Percentiles rank a stretch among this genome's conserved stretches.
These are phyloP conservation scores for Dendrobium catenatum DNA, from an alignment of 106 monocot genomes.

Conservation along the genomic window DNA sequence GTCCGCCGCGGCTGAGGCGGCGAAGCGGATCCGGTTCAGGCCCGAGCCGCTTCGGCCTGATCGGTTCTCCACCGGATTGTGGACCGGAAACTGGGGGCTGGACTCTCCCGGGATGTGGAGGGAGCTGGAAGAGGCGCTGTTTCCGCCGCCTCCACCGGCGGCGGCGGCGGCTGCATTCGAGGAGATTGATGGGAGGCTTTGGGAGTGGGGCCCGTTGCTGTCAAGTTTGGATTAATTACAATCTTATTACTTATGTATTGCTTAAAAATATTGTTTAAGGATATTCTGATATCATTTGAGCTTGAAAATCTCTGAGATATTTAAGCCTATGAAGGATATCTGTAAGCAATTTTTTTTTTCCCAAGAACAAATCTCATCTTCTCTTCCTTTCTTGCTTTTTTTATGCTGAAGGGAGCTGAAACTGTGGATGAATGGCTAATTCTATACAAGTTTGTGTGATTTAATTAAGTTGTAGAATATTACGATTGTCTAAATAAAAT, in stretches of 20 bases:
- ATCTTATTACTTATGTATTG: neutral
- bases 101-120: constrained; percentile 75
- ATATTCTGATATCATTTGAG: no score
- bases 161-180: neutral
- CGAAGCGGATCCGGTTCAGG: constrained; percentile 22
- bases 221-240: neutral
- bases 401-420: neutral
- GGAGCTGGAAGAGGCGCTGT: constrained; percentile 70
- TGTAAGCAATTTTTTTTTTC: no score
- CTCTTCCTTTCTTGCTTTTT: neutral
- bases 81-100: constrained; percentile 14
- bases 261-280: no score
- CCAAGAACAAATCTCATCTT: neutral
- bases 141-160: constrained; percentile 28
- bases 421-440: neutral
- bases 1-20: constrained; percentile 60
- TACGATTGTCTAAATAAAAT: neutral
- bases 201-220: constrained; percentile 1
- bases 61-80: neutral
- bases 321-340: no score
- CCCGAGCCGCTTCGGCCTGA: neutral
- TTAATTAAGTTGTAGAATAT: neutral
- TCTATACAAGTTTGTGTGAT: neutral
- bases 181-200: neutral
- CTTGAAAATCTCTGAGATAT: no score